phyloP scores from a whole-genome alignment of 108 stramenopile species.

The Phaeodactylum tricornutum region DNA sequence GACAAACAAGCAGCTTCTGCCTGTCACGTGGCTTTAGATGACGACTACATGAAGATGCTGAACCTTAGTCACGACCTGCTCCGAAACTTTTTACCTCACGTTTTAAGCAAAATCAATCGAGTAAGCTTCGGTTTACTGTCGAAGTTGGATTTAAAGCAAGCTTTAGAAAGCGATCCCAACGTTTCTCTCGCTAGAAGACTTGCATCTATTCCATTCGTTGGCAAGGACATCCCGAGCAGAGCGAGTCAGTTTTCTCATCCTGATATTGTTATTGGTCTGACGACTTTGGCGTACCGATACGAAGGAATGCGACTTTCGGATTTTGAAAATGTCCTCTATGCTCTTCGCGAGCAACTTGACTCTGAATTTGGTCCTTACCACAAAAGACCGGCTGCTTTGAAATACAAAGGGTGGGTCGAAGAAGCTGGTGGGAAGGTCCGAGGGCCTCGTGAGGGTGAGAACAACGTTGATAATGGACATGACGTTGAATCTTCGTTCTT shows the following conservation, averaged over 20 bases:
- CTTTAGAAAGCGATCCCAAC: slow-evolving; percentile 68
- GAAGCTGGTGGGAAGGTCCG: slow-evolving; percentile 92
- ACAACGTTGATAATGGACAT: slow-evolving; percentile 14
- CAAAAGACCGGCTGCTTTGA: slow-evolving; percentile 86
- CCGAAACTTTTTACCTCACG: slow-evolving; percentile 84
- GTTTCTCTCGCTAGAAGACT: slow-evolving; percentile 88
- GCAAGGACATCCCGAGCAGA: slow-evolving; percentile 95
- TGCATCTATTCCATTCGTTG: slow-evolving; percentile 96
- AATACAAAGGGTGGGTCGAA: slow-evolving; percentile 91
- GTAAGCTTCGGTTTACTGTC: slow-evolving; percentile 91
- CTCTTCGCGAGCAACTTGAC: slow-evolving; percentile 86
- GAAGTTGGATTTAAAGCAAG: slow-evolving; percentile 56
- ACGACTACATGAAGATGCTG: slow-evolving; percentile 98
- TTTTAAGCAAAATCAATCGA: slow-evolving; percentile 93
- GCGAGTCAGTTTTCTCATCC: slow-evolving; percentile 98
- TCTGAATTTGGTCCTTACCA: slow-evolving; percentile 93
- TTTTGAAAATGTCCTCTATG: slow-evolving; percentile 77
- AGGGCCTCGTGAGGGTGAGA: slow-evolving; percentile 75
- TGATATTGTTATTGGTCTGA: slow-evolving; percentile 97
- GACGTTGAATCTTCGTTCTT: slow-evolving; percentile 40
- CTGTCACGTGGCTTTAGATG: slow-evolving; percentile 84
- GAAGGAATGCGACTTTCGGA: slow-evolving; percentile 91
- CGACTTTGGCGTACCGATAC: slow-evolving; percentile 94
- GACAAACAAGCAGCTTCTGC: slow-evolving; percentile 67
- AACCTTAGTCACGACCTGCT: slow-evolving; percentile 93